Evolutionary conservation across 768 basidiomycete species (phyloP), one percentile per base, ranked within the genome.

Genomic region (Pisolithus albus): DNA sequence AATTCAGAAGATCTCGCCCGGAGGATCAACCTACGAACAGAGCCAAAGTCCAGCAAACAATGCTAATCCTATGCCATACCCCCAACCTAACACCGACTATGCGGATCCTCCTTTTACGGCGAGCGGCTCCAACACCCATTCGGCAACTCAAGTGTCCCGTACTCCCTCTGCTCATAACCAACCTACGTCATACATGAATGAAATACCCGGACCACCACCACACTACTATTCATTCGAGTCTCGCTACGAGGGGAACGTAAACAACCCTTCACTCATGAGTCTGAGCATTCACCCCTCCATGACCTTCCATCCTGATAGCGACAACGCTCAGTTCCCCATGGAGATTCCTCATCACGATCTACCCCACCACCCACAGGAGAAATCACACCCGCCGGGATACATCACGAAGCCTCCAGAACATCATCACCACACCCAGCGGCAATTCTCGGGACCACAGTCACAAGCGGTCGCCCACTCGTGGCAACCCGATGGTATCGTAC

Each of bases 31-130:
- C n/a, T 62, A 57, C 44, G 64, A 65, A 45, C 65, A 59, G 7
- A 54, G 56, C 11, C 65, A 62, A 6, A 59, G 56, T 15, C 44
- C 44, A 8, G 36, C 63, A 9, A 7, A 52, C 16, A 54, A 45
- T 7, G 58, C 62, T 18, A 65, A 61, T 34, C 64, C 64, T n/a
- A 54, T 53, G 16, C 64, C 62, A 18, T 64, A 61, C 13, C 52
- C 57, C 0, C 51, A 60, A 7, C 64, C 62, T 15, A 66, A 11
- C 26, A 60, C 59, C 7, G 61, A 56, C 15, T 66, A 63, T 37
- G 55, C 63, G 16, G 58, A 46, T 21, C 62, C 65, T 21, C 65
- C 65, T 44, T 67, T 63, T 34, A 18, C 46, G 37, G 26, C 21
- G 3, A 40, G 32, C 38, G 30, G 51, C 38, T 24, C 51, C n/a